Evolutionary conservation across 208 protist species (phyloP), one percentile per base, ranked within the genome.

Genomic region (Leishmania tarentolae): DNA sequence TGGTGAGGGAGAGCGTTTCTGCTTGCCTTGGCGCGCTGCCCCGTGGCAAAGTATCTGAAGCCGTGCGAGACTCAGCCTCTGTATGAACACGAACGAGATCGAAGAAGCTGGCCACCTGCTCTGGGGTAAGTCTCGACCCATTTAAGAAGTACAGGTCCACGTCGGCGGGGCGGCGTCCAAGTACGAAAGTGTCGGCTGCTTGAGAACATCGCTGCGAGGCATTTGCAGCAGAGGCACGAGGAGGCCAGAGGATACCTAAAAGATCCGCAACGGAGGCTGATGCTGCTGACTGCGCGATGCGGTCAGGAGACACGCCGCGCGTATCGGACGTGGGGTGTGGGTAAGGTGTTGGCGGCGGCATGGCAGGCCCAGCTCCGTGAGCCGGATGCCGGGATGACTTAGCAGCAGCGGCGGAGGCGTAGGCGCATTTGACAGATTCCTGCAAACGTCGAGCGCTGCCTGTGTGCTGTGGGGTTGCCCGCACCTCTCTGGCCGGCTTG

Each of bases 221-320:
- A 21, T 47, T 53, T 46, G 40, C 78, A 24, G 40, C 35, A 28
- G 68, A 28, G 28, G 37, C 69, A 35, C 53, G 57, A 3, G 92
- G 90, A 5, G 92, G 92, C 91, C 92, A 96, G 57, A 86, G 56
- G 19, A 96, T 76, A n/a, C 90, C 89, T 8, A 94, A 81, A 24
- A 92, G 77, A 35, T 79, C 56, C 3, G 92, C 92, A 17, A 96
- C 76, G 8, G 80, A 78, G 40, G 79, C 84, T 2, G 81, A 82
- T 31, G 83, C 88, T 37, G 66, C 69, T 21, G 63, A 53, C 50
- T 57, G 76, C 24, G 65, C 47, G n/a, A 71, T 37, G 78, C 73
- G 37, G 9, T 42, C 52, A 24, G 69, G 13, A 21, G 56, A 63
- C 15, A 4, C 37, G 28, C 17, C 52, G 69, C 59, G 44, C 50